These are phyloP conservation scores for Monosporascus ibericus DNA, from an alignment of 2,329 filamentous ascomycete species.

Conservation along the genomic window DNA sequence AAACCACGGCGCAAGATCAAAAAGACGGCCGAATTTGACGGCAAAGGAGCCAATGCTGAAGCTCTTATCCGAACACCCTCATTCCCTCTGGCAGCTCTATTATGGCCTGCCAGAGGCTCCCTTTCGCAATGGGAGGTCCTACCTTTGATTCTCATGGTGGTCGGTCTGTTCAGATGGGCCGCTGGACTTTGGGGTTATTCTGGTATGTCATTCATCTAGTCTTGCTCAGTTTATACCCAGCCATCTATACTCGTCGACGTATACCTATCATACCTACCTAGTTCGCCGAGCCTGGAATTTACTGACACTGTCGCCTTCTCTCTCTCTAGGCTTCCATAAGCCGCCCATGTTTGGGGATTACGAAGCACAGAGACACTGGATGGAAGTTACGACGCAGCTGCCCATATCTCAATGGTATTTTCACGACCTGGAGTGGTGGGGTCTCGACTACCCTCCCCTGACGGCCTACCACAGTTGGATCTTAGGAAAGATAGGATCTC, in stretches of 20 bases:
- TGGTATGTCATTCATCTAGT: constrained; percentile 43
- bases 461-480: constrained; percentile 98
- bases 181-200: constrained; percentile 93
- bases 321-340: constrained; percentile 58
- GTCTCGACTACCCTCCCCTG: constrained; percentile 92
- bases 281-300: not conserved
- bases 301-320: constrained; percentile 3
- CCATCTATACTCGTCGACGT: no score
- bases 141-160: constrained; percentile 80
- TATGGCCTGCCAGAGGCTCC: constrained; percentile 83
- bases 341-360: constrained; percentile 96
- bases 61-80: constrained; percentile 55
- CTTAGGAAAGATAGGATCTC: constrained; percentile 75
- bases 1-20: constrained; percentile 55
- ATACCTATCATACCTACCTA: no score
- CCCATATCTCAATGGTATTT: constrained; percentile 97
- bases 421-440: constrained; percentile 95
- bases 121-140: constrained; percentile 88
- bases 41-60: constrained; percentile 31
- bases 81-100: constrained; percentile 87
- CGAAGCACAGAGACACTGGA: constrained; percentile 97
- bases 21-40: constrained; percentile 38
- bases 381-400: constrained; percentile 88
- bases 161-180: constrained; percentile 89
- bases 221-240: no score